Evolutionary conservation across 805 yeast genomes (phyloP).

Genomic region (Hanseniaspora guilliermondii): DNA sequence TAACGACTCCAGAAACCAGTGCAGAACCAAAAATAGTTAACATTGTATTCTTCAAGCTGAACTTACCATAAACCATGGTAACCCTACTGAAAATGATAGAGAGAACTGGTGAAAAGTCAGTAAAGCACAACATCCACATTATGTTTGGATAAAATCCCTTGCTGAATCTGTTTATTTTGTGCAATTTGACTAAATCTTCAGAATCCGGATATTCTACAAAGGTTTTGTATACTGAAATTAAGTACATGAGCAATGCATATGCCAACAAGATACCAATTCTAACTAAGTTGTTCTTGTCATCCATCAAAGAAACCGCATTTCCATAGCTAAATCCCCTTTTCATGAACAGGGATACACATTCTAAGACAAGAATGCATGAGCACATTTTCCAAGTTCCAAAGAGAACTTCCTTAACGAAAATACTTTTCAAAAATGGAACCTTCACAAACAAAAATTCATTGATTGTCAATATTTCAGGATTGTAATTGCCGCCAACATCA

Average conservation of each 20-base stretch:
- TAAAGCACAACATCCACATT: slow-evolving; percentile 1
- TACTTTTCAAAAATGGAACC: background rate
- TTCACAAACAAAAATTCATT: background rate
- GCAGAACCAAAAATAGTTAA: background rate
- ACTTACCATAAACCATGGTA: background rate
- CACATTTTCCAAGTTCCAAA: background rate
- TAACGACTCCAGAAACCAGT: background rate
- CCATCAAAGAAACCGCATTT: background rate
- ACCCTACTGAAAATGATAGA: background rate
- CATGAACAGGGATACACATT: background rate
- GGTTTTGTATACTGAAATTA: background rate
- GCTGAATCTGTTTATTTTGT: background rate
- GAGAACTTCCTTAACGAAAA: background rate
- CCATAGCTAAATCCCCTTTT: background rate
- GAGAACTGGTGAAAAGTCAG: background rate
- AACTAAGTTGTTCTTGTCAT: background rate
- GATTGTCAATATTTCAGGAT: background rate
- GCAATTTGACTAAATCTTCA: background rate
- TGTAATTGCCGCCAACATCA: slow-evolving; percentile 3
- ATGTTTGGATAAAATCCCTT: background rate
- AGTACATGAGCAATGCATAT: background rate
- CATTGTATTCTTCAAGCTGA: background rate
- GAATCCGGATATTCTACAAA: background rate
- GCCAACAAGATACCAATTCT: background rate
- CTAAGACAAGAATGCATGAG: background rate